Conservation (phyloP, 2,329 filamentous ascomycete genomes). For the Exophiala phaeomuriformis region DNA sequence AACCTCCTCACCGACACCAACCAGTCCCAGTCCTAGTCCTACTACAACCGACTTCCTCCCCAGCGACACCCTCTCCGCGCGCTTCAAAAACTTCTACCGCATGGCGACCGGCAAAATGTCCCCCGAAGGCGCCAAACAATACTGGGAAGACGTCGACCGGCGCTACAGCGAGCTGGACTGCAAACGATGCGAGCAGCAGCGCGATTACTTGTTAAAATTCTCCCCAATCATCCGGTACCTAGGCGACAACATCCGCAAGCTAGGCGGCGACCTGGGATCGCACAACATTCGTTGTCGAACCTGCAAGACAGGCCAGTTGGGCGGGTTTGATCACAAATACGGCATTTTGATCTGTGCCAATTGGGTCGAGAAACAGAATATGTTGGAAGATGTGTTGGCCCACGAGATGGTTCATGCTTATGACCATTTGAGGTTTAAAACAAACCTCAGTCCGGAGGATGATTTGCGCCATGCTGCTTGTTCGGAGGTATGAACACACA, state of each 20-base stretch:
- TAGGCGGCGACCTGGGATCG: constrained; percentile 67
- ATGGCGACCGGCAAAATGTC: constrained; percentile 69
- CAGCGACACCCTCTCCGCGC: constrained; percentile 39
- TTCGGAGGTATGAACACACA: constrained; percentile 60
- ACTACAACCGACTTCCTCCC: constrained; percentile 18
- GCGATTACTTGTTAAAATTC: constrained; percentile 76
- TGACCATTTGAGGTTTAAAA: constrained; percentile 85
- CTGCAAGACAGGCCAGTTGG: constrained; percentile 65
- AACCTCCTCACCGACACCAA: not conserved
- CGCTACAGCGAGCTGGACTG: constrained; percentile 72
- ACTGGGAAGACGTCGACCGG: constrained; percentile 67
- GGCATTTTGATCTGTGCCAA: constrained; percentile 93
- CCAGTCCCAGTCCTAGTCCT: not conserved
- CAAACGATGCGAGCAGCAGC: constrained; percentile 69
- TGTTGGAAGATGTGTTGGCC: constrained; percentile 86
- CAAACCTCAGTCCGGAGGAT: constrained; percentile 63
- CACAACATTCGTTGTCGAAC: constrained; percentile 75
- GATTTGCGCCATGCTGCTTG: constrained; percentile 79
- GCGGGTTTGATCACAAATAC: constrained; percentile 78
- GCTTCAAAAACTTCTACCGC: constrained; percentile 80
- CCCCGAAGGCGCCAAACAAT: constrained; percentile 61
- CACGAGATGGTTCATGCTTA: constrained; percentile 99
- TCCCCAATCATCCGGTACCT: constrained; percentile 84
- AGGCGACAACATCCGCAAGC: constrained; percentile 66
- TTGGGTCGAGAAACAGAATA: constrained; percentile 68